These are phyloP conservation scores for Phytophthora nicotianae DNA, from an alignment of 352 stramenopile species.

Conservation along the genomic window DNA sequence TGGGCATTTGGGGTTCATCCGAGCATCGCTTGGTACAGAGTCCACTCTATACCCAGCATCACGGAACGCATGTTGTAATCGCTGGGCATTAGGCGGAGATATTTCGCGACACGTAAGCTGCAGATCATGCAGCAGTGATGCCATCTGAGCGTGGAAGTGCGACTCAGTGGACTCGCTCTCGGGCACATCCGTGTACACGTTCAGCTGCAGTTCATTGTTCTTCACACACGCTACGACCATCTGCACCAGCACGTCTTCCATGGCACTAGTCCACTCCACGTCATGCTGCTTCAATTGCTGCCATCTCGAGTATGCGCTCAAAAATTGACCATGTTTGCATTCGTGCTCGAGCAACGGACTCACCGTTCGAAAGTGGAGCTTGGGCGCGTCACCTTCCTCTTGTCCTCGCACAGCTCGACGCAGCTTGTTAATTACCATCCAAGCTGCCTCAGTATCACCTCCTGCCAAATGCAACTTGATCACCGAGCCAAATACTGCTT, in stretches of 20 bases:
- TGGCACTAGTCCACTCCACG: slow-evolving; percentile 75
- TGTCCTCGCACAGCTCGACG: slow-evolving; percentile 22
- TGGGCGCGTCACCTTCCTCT: slow-evolving; percentile 9
- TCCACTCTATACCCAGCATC: slow-evolving; percentile 40
- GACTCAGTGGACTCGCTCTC: slow-evolving; percentile 7
- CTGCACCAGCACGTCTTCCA: slow-evolving; percentile 75
- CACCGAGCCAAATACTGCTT: slow-evolving; percentile 59
- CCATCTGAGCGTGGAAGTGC: slow-evolving; percentile 62
- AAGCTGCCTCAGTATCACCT: slow-evolving; percentile 48
- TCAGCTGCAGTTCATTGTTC: slow-evolving; percentile 24
- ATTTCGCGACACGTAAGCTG: slow-evolving; percentile 63
- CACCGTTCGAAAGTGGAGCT: slow-evolving; percentile 75
- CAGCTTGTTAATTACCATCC: slow-evolving; percentile 54
- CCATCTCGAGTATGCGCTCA: slow-evolving; percentile 52
- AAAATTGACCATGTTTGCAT: slow-evolving; percentile 47
- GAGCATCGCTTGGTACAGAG: slow-evolving; percentile 45
- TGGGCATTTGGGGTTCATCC: slow-evolving; percentile 44
- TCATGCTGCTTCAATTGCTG: slow-evolving; percentile 56
- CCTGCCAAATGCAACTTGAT: slow-evolving; percentile 61
- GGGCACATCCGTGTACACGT: slow-evolving; percentile 12
- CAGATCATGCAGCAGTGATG: slow-evolving; percentile 60
- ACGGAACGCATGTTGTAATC: slow-evolving; percentile 49
- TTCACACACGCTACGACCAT: slow-evolving; percentile 63
- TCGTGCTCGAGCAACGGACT: slow-evolving; percentile 67
- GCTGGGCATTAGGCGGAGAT: slow-evolving; percentile 47